Percentiles rank a stretch among this genome's conserved stretches.
These are phyloP conservation scores for Pulveroboletus sp. DNA, from an alignment of 768 basidiomycete genomes.

Conservation along the genomic window DNA sequence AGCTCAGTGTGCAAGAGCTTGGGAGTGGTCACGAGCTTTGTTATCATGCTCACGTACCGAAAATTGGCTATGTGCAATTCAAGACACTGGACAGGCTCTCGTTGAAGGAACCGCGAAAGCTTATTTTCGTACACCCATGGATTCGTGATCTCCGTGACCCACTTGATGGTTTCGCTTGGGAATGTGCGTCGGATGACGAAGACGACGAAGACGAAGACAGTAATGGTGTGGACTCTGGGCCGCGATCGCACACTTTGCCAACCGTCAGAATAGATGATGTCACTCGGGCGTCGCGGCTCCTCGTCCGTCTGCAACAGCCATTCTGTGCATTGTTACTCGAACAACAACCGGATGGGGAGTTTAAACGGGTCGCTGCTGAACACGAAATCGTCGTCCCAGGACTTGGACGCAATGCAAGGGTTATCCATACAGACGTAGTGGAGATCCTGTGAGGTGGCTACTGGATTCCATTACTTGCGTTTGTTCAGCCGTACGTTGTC, in stretches of 20 bases:
- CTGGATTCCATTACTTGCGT: too few relatives aligned
- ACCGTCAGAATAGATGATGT: neutral
- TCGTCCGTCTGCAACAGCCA: neutral
- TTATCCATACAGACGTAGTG: neutral
- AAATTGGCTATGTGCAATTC: conserved; percentile 5
- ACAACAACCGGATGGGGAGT: neutral
- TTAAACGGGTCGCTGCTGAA: conserved; percentile 18
- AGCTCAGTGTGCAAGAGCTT: neutral
- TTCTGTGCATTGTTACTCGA: conserved; percentile 5
- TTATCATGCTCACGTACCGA: conserved; percentile 4
- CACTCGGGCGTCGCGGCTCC: neutral
- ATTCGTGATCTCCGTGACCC: conserved; percentile 3
- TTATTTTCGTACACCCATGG: conserved; percentile 12
- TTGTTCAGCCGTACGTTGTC: too few relatives aligned
- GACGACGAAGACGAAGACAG: too few relatives aligned
- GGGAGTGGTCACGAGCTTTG: neutral
- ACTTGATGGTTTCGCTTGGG: neutral
- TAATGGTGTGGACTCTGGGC: too few relatives aligned
- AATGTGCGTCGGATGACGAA: neutral
- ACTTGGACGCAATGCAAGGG: neutral
- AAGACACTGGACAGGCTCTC: neutral
- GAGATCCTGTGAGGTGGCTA: neutral
- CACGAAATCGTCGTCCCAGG: neutral
- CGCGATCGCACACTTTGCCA: neutral
- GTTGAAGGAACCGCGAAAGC: neutral